Base-by-base conservation (phyloP, 441 rosid species). In the Eruca vesicaria region DNA sequence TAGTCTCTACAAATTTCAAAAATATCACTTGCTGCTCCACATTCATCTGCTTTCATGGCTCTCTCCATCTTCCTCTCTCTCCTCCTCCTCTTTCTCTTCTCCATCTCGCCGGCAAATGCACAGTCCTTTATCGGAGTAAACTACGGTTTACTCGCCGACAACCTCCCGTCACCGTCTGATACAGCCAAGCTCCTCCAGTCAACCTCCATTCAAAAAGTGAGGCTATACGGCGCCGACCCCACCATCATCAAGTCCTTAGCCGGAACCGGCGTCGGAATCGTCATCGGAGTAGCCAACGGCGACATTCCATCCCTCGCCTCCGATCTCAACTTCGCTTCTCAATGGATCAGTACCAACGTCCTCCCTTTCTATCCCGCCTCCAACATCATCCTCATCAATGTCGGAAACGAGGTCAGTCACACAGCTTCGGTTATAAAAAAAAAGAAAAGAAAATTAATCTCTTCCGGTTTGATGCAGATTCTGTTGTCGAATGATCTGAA, bases 151-250 rank as follows among this genome's bases (percentile, higher is more conserved):
- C 73, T 93, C 19, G 95, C 99, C 12, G 87, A 93, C 75, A 95
- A 95, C 79, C 87, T 91, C 18, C 98, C 98, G 38, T 86, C 95
- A n/a, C 97, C 99, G 14, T 63, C 80, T 0, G 85, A 89, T 63
- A 85, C 97, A n/a, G 95, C 90, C 2, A 90, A 86, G 84, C 94
- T 95, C 66, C 89, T 95, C 12, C 83, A 86, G 23, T 83, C 99
- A 5, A 93, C 97, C 2, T 53, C 90, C 3, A 82, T 93, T 52
- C 85, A 89, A 55, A 89, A 93, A 41, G 86, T 95, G 15, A 80
- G 99, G 61, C 90, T 95, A 14, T 95, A 91, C 79, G 98, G 97
- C 7, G 90, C 90, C 20, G 92, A 95, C 80, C 96, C 97, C 7
- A 88, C 83, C 0, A 82, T 91, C 33, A 90, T 93, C 64, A 86